Base-by-base conservation (phyloP, 352 stramenopile genomes). In the Aphanomyces stellatus region DNA sequence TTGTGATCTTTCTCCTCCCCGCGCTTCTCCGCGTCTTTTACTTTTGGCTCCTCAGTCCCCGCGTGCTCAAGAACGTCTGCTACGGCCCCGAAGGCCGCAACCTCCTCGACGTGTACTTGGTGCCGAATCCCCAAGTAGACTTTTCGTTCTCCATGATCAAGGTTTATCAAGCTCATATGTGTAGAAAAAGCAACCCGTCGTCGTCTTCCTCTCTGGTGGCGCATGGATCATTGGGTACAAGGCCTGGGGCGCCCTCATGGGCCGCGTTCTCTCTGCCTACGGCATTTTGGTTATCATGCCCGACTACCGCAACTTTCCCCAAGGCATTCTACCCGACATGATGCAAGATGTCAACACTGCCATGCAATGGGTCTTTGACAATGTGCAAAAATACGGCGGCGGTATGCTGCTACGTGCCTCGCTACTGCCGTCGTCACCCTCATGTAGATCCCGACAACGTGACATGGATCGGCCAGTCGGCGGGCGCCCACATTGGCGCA, bases 141-240 rank as follows among this genome's bases (percentile, higher is more conserved):
- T 11, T n/a, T 25, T 24, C 24, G 15, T 24, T 62, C 42, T 28
- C 1, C 4, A 43, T 65, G 5, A 1, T 42, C n/a, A 15, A 46
- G 24, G 30, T 65, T 8, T n/a, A 34, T 25, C 40, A 22, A 33
- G 7, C 4, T 15, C 10, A 3, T 27, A 40, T 71, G 64, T 27
- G 74, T 76, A 31, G n/a, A 31, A 68, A 62, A 71, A 72, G 28
- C 28, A 63, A 35, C 90, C 91, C 0, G 89, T 97, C 7, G 74
- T 97, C 0, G 80, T 98, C 19, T 97, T 98, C 65, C 76, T 96
- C 11, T 89, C 84, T 7, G 91, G 91, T 33, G 91, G 88, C 33
- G 83, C 88, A 7, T 98, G 89, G 88, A 96, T 96, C 68, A 97
- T 98, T 42, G 88, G 91, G 3, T 96, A 97, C 76, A 96, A 96